Evolutionary conservation across 164 flowering plant species (phyloP).

Genomic region (Warburgia ugandensis): DNA sequence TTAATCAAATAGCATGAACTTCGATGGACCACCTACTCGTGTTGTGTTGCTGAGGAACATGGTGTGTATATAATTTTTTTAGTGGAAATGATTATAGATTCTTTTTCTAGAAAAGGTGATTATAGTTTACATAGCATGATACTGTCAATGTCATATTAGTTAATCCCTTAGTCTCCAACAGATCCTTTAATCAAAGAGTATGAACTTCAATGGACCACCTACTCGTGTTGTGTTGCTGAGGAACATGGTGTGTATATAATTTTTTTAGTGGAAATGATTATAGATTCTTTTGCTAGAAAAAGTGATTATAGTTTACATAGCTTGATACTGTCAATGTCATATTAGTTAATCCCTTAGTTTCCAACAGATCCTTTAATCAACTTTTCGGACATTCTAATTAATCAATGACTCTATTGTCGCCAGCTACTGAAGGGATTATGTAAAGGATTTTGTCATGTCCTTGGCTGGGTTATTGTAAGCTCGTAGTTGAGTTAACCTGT

Average conservation of each 20-base stretch:
- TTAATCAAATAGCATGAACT: conserved; percentile 73
- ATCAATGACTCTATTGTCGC: too few relatives aligned
- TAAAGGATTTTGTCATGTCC: too few relatives aligned
- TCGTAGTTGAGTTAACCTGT: too few relatives aligned
- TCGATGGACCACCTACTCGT: conserved; percentile 83
- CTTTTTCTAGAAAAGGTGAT: background rate
- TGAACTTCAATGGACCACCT: conserved; percentile 68
- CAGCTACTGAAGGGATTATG: too few relatives aligned
- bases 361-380: too few relatives aligned
- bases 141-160: too few relatives aligned
- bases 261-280: background rate
- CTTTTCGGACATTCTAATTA: too few relatives aligned
- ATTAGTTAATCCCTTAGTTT: too few relatives aligned
- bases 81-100: background rate
- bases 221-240: conserved; percentile 87
- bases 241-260: conserved; percentile 64
- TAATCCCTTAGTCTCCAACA: too few relatives aligned
- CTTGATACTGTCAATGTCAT: too few relatives aligned
- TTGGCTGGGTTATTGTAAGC: too few relatives aligned
- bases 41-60: conserved; percentile 89
- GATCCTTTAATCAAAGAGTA: conserved; percentile 87
- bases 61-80: conserved; percentile 48
- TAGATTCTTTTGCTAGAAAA: background rate
- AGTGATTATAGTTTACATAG: background rate
- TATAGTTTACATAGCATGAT: background rate